Evolutionary conservation across 306 rosid genomes (phyloP).

Genomic region (Acacia confusa): DNA sequence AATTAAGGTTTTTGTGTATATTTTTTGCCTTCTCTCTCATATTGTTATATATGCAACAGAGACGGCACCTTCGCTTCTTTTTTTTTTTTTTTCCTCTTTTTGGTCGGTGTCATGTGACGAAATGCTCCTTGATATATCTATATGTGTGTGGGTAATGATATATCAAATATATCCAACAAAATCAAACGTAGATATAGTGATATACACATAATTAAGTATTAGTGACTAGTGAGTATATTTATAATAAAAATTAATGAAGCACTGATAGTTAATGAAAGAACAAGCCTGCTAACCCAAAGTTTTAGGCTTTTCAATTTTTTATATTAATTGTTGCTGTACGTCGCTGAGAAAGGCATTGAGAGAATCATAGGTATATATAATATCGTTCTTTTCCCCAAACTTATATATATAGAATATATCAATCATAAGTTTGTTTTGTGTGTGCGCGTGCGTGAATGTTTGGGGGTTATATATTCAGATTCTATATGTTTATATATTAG

Average conservation of each 20-base stretch:
- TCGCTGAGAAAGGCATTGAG: background rate
- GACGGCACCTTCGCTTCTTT: too few species aligned
- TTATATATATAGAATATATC: background rate
- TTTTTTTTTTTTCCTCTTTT: background rate
- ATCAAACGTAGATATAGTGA: background rate
- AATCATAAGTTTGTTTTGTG: background rate
- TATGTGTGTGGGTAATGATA: background rate
- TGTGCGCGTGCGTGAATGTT: background rate
- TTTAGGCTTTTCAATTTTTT: constrained; percentile 15
- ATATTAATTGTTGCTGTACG: background rate
- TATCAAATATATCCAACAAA: background rate
- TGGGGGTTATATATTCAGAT: background rate
- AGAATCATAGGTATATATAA: background rate
- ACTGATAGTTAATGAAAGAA: background rate
- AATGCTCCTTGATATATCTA: background rate
- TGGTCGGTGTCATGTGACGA: background rate
- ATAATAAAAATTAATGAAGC: background rate
- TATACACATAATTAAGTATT: background rate
- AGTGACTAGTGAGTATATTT: background rate
- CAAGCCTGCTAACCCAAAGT: constrained; percentile 1
- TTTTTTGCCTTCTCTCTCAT: too few species aligned
- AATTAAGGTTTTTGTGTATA: background rate
- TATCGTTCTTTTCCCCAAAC: background rate
- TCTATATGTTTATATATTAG: background rate
- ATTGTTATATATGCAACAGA: background rate